These are phyloP conservation scores for Fusarium clavum DNA, from an alignment of 2,329 filamentous ascomycete genomes.

Conservation along the genomic window DNA sequence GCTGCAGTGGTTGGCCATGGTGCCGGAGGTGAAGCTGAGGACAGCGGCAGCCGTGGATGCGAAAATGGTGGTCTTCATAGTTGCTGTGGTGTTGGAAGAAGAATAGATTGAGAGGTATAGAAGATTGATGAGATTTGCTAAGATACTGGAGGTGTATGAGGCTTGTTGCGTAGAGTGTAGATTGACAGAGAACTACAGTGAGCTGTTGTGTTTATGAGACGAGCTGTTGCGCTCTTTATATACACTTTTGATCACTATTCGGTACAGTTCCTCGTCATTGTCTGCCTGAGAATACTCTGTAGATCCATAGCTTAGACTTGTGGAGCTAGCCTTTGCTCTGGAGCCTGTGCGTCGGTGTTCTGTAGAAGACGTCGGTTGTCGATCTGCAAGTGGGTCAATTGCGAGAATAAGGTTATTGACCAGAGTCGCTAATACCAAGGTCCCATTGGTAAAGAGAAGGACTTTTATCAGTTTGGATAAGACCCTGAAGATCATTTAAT, in stretches of 20 bases:
- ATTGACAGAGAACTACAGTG: background rate
- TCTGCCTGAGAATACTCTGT: background rate
- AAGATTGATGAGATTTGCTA: background rate
- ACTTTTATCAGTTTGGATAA: background rate
- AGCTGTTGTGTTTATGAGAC: background rate
- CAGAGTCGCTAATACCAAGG: background rate
- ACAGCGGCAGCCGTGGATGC: background rate
- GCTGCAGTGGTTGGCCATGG: background rate
- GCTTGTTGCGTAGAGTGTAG: background rate
- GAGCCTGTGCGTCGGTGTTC: background rate
- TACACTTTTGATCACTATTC: background rate
- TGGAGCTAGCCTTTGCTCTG: background rate
- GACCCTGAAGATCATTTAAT: background rate
- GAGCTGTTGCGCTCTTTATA: background rate
- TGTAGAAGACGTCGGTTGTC: background rate
- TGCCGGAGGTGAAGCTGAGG: background rate
- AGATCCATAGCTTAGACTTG: background rate
- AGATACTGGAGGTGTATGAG: background rate
- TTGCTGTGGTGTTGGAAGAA: background rate
- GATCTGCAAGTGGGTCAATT: background rate
- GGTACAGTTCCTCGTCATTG: background rate
- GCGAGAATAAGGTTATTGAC: background rate
- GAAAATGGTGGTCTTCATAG: background rate
- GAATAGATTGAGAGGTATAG: no score
- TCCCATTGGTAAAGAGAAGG: background rate